Evolutionary conservation across 208 protist genomes (phyloP).

Genomic region (Vickermania spadyakhi): DNA sequence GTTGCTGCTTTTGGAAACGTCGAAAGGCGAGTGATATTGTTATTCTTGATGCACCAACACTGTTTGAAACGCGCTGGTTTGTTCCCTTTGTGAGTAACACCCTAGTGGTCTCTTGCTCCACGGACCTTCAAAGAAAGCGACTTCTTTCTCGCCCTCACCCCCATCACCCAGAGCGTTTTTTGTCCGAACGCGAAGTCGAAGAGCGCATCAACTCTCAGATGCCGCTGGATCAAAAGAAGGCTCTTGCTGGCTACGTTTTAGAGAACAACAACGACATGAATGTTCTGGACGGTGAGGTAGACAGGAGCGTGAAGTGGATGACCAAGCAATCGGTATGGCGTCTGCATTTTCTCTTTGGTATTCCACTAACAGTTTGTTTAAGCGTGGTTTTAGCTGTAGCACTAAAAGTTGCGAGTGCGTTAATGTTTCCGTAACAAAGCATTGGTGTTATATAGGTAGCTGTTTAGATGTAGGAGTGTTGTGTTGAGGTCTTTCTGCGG

Average conservation of each 20-base stretch:
- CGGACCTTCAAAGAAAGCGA: slow-evolving; percentile 52
- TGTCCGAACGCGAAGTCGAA: slow-evolving; percentile 33
- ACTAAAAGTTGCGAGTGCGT: no score
- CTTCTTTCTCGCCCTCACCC: slow-evolving; percentile 11
- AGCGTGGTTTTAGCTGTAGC: no score
- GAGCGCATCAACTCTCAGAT: slow-evolving; percentile 70
- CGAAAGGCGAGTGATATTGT: slow-evolving; percentile 25
- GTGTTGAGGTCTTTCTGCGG: no score
- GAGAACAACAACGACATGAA: slow-evolving; percentile 52
- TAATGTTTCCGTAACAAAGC: no score
- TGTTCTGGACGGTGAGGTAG: slow-evolving; percentile 21
- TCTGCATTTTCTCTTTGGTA: slow-evolving; percentile 23
- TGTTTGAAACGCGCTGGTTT: slow-evolving; percentile 81
- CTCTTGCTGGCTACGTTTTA: slow-evolving; percentile 60
- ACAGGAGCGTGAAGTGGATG: slow-evolving; percentile 59
- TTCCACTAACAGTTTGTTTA: slow-evolving; percentile 7
- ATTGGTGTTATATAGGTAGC: no score
- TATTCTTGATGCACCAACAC: slow-evolving; percentile 79
- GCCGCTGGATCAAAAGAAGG: slow-evolving; percentile 52
- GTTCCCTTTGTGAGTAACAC: slow-evolving; percentile 55
- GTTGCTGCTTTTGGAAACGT: background rate
- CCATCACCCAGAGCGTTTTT: slow-evolving; percentile 27
- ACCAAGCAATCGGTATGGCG: slow-evolving; percentile 17
- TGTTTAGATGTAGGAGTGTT: no score
- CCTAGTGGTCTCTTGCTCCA: slow-evolving; percentile 56